Conservation (phyloP, 441 rosid genomes). For the Heliophila coronopifolia region DNA sequence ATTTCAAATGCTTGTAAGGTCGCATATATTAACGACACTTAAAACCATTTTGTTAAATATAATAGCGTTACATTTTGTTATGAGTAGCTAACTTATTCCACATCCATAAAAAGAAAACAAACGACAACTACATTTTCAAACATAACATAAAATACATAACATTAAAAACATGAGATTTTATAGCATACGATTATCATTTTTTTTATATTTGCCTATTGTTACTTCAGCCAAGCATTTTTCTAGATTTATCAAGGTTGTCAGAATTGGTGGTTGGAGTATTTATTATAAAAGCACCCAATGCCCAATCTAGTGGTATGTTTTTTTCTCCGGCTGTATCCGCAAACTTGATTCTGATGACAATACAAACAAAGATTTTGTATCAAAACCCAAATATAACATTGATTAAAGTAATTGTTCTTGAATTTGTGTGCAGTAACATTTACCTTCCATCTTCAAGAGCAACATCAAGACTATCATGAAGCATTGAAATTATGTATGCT, state of each 20-base stretch:
- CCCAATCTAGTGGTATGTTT: slow-evolving; percentile 72
- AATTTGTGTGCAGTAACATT: slow-evolving; percentile 12
- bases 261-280: slow-evolving; percentile 32
- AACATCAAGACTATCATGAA: slow-evolving; percentile 83
- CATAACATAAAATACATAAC: background rate
- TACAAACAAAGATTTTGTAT: background rate
- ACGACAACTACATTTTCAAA: background rate
- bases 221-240: slow-evolving; percentile 20
- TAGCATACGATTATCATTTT: no score
- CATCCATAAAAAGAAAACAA: no score
- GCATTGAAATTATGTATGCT: slow-evolving; percentile 81
- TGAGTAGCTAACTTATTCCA: background rate
- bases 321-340: slow-evolving; percentile 48
- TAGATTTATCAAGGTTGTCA: slow-evolving; percentile 11
- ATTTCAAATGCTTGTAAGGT: slow-evolving; percentile 1
- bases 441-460: slow-evolving; percentile 78
- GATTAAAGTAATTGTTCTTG: background rate
- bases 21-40: slow-evolving; percentile 4
- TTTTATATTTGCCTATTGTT: background rate
- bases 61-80: background rate
- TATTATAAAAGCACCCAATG: slow-evolving; percentile 79
- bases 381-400: background rate
- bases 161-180: no score
- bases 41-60: no score
- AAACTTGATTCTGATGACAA: slow-evolving; percentile 46